Evolutionary conservation across 1,284 basidiomycete species (phyloP), one percentile per base, ranked within the genome.

Genomic region (Heterobasidion annosum): DNA sequence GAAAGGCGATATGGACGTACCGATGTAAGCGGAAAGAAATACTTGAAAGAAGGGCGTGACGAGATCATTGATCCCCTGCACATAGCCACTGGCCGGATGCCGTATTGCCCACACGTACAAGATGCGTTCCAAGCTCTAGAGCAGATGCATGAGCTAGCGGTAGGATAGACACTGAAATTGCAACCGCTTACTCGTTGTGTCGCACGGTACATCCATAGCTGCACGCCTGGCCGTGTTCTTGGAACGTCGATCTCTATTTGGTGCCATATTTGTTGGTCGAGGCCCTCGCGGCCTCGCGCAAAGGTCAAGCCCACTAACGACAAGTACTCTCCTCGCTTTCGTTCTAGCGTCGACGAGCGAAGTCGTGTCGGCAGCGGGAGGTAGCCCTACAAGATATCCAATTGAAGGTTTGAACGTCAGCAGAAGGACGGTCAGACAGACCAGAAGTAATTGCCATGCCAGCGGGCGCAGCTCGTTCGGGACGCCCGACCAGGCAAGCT

Each of bases 231-330:
- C 55, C 94, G 75, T 37, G 95, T 98, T 48, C 94, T 77, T 8
- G 94, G 95, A 7, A 97, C 94, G 64, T 98, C 94, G 58, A 97
- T 98, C 65, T 93, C 91, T 63, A 98, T 98, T 68, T 98, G 94
- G 71, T 98, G 94, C 95, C 95, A 98, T 66, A 98, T 94, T 71
- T 91, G 88, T 64, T 93, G 91, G 69, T 98, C 94, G 16, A 94
- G 76, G 0, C 86, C 83, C 51, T 87, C 84, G 25, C 82, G 79
- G 55, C 91, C 93, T 49, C 88, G 80, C 9, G 88, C 83, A 66
- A 99, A 98, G n/a, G 96, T 89, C 16, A 95, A 77, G 61, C 93
- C 83, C 3, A 97, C 95, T 54, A 97, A 80, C 19, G 89, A 88
- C 10, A 81, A 79, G 65, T 99, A 99, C 69, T 99, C 96, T 60